A percentile compares a stretch with the other conserved stretches of the same genome.
These are phyloP conservation scores for Aureobasidium lini DNA, from an alignment of 2,329 filamentous ascomycete species.

Conservation along the genomic window DNA sequence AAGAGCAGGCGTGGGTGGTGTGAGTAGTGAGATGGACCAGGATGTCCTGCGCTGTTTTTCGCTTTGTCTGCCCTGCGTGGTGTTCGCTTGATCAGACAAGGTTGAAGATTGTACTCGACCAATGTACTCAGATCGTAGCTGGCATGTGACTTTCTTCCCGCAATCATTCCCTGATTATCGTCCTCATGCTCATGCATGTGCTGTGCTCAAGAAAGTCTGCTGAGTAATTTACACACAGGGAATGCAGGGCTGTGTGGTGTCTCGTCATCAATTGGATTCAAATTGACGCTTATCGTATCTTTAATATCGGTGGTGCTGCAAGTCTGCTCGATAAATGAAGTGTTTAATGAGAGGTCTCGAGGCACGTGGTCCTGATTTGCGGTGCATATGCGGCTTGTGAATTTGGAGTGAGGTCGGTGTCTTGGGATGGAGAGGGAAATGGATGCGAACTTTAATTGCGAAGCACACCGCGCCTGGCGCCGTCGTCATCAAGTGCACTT, in stretches of 20 bases:
- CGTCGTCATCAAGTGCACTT: not conserved
- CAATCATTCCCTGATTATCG: not conserved
- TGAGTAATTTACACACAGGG: not conserved
- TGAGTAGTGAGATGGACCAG: not conserved
- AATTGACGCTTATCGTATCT: not conserved
- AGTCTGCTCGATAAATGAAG: not conserved
- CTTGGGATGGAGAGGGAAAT: not conserved
- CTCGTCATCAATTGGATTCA: not conserved
- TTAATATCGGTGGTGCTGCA: not conserved
- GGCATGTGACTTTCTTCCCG: not conserved
- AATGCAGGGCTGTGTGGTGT: not conserved
- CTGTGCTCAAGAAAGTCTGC: not conserved
- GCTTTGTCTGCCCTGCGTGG: not conserved
- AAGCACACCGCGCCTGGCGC: not conserved
- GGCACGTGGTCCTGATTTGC: slow-evolving; percentile 10
- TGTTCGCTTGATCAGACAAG: not conserved
- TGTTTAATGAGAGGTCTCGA: not conserved
- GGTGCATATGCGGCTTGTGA: slow-evolving; percentile 6
- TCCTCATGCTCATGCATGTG: not conserved
- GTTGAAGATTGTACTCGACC: not conserved
- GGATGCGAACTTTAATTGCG: not conserved
- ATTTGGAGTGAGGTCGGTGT: not conserved
- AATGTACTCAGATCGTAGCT: not conserved
- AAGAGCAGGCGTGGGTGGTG: not conserved
- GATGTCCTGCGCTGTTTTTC: not conserved